phyloP scores from a whole-genome alignment of 805 yeast species.

The Kazachstania viticola region DNA sequence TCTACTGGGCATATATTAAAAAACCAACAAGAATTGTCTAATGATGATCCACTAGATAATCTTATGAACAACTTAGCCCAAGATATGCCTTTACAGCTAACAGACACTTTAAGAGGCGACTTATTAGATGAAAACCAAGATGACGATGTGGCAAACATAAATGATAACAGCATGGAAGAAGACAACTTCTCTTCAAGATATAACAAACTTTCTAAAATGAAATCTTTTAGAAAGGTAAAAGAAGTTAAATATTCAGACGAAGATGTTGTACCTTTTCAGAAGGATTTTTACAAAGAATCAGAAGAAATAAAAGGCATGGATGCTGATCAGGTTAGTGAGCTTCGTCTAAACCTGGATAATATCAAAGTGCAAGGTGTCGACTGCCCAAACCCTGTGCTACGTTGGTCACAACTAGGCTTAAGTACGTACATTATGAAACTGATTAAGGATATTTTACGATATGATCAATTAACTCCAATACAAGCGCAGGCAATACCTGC shows the following conservation, averaged over 20 bases:
- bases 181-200: constrained; percentile 19
- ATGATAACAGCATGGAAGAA: constrained; percentile 26
- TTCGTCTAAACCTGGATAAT: constrained; percentile 48
- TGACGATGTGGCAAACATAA: constrained; percentile 13
- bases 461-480: constrained; percentile 66
- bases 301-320: constrained; percentile 38
- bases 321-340: constrained; percentile 42
- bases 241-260: constrained; percentile 19
- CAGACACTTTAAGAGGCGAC: background rate
- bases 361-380: constrained; percentile 50
- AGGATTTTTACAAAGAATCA: constrained; percentile 52
- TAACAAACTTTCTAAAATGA: constrained; percentile 28
- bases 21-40: background rate
- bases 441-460: constrained; percentile 39
- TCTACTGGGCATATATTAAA: no score
- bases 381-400: constrained; percentile 53
- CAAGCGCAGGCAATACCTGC: constrained; percentile 89
- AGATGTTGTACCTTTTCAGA: constrained; percentile 43
- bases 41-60: constrained; percentile 35
- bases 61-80: constrained; percentile 27
- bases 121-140: constrained; percentile 1
- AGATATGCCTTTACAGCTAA: background rate
- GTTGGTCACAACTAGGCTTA: constrained; percentile 77
- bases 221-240: constrained; percentile 28
- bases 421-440: constrained; percentile 45